A percentile compares a stretch with the other conserved stretches of the same genome.
Conservation (phyloP, 768 basidiomycete genomes). For the Termitomyces titanicus region DNA sequence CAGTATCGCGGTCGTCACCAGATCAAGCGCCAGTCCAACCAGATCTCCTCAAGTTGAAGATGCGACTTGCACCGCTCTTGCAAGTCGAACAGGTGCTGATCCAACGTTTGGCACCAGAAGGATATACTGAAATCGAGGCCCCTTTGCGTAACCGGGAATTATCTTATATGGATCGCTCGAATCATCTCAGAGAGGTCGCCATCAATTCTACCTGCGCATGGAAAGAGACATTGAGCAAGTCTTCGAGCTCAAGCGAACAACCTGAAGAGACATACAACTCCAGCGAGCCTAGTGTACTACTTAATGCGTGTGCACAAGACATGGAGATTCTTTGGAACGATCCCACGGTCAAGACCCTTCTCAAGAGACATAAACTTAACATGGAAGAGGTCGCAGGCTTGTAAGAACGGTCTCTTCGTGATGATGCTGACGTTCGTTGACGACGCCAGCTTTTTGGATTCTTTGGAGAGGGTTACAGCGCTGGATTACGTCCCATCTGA, state of each 20-base stretch:
- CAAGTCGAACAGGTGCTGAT: conserved; percentile 61
- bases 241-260: conserved; percentile 19
- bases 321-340: conserved; percentile 67
- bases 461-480: conserved; percentile 57
- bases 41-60: conserved; percentile 49
- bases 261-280: conserved; percentile 35
- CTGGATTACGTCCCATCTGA: conserved; percentile 64
- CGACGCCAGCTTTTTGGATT: conserved; percentile 63
- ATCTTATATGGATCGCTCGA: conserved; percentile 23
- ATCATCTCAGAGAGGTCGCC: conserved; percentile 41
- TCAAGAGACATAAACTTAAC: conserved; percentile 50
- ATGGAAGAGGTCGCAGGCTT: conserved; percentile 71
- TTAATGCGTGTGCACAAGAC: conserved; percentile 59
- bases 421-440: neutral
- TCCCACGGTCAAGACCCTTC: conserved; percentile 44
- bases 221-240: conserved; percentile 43
- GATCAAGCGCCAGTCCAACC: conserved; percentile 33
- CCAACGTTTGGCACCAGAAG: conserved; percentile 49
- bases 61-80: conserved; percentile 57
- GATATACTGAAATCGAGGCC: conserved; percentile 29
- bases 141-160: conserved; percentile 19
- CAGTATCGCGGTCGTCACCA: conserved; percentile 10
- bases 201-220: conserved; percentile 49
- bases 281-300: conserved; percentile 52
- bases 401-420: conserved; percentile 37